Base-by-base conservation (phyloP, 257 asterid genomes). In the Solanum tarijense region DNA sequence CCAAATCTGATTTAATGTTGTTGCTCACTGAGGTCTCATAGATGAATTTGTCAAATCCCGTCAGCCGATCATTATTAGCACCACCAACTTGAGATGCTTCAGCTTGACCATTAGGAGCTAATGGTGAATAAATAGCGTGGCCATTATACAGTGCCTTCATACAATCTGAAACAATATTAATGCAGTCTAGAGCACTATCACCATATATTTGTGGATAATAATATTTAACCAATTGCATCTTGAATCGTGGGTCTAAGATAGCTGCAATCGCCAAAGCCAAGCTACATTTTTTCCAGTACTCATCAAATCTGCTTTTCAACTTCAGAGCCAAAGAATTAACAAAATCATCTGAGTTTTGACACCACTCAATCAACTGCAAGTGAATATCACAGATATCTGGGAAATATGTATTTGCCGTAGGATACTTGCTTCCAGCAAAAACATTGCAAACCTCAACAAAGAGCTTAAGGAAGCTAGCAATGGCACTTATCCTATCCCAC, bases 231-330 rank as follows among this genome's bases (percentile, higher is more conserved):
- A 95, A 90, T 86, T 92, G 94, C 99, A 96, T 97, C 93, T 97
- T 97, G 90, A 82, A 97, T 39, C 95, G 91, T 1, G 99, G 99
- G 89, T 96, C 99, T 89, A 97, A 90, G 90, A 97, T 94, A 43
- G 98, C 96, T 48, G 99, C 98, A 88, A 97, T 91, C n/a, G 99
- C 97, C 96, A 97, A 93, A 71, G 96, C 96, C 94, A 97, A 91
- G 93, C 99, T 97, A 93, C 99, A 96, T 90, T 95, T 96, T 90
- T 95, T 95, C 99, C 99, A 97, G 91, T 96, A 97, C 27, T 96
- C 98, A 68, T 97, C 99, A 88, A 97, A 97, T 88, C 90, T 94
- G 12, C 91, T 90, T 92, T 95, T 97, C 93, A 97, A 89, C 86
- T 94, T 94, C 91, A 95, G 88, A 29, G 99, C 99, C 92, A 97